These are phyloP conservation scores for Fraxinus xanthoxyloides DNA, from an alignment of 305 asterid species.

Conservation along the genomic window DNA sequence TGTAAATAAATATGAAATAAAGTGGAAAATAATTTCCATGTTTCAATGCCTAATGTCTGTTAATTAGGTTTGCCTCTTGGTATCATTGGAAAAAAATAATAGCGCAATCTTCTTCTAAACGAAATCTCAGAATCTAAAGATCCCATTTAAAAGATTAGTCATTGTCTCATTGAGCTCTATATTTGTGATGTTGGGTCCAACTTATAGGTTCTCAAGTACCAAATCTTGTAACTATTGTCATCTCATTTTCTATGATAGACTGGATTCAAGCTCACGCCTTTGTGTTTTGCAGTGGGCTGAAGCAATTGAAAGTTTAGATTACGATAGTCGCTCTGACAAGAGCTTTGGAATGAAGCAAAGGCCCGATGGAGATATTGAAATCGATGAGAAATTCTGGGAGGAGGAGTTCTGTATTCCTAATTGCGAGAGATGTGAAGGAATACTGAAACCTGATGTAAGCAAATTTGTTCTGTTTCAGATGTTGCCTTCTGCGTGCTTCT, in stretches of 20 bases:
- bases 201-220: slow-evolving; percentile 3
- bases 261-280: slow-evolving; percentile 14
- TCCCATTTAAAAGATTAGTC: not conserved
- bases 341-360: slow-evolving; percentile 96
- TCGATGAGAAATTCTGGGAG: slow-evolving; percentile 97
- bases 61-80: not conserved
- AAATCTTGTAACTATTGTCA: not conserved
- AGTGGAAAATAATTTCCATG: not conserved
- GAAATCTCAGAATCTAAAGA: not conserved
- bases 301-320: slow-evolving; percentile 88
- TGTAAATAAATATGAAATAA: not conserved
- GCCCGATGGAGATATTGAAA: slow-evolving; percentile 98
- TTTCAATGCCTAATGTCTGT: not conserved
- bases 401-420: slow-evolving; percentile 78
- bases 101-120: not conserved
- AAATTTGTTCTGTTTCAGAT: slow-evolving; percentile 4
- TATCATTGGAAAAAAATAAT: not conserved
- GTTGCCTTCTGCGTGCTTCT: not conserved
- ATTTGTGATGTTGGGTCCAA: not conserved
- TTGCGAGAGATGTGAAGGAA: slow-evolving; percentile 69
- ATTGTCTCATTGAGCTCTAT: slow-evolving; percentile 11
- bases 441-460: slow-evolving; percentile 93
- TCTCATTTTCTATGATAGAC: not conserved
- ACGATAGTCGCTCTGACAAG: slow-evolving; percentile 83
- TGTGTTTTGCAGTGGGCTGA: slow-evolving; percentile 86